A percentile compares a stretch with the other conserved stretches of the same genome.
Conservation (phyloP, 345 rosid genomes). For the Populus euphratica region DNA sequence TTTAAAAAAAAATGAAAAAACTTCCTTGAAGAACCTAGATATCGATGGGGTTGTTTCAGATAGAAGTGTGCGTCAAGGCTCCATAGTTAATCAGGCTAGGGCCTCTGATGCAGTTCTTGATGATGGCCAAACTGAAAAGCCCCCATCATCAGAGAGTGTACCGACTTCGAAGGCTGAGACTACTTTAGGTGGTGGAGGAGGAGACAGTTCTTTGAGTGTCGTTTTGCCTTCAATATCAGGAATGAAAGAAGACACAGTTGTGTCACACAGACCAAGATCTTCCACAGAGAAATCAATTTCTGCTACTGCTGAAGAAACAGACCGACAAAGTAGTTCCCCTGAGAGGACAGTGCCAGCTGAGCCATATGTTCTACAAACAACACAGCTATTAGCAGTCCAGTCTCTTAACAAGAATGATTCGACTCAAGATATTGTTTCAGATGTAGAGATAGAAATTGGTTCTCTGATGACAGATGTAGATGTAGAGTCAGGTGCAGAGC, state of each 20-base stretch:
- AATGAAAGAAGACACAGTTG: conserved; percentile 8
- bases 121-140: conserved; percentile 15
- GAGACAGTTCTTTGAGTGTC: conserved; percentile 22
- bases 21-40: conserved; percentile 26
- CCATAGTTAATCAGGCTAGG: conserved; percentile 22
- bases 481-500: conserved; percentile 21
- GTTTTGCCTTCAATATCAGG: conserved; percentile 24
- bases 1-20: conserved; percentile 35
- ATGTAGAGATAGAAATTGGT: conserved; percentile 19
- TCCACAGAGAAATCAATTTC: conserved; percentile 18
- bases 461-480: conserved; percentile 15
- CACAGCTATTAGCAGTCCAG: conserved; percentile 17
- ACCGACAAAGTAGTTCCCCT: conserved; percentile 11
- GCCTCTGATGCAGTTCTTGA: conserved; percentile 17
- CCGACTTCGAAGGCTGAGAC: conserved; percentile 24
- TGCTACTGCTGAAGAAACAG: conserved; percentile 14
- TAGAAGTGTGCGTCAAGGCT: conserved; percentile 27
- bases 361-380: conserved; percentile 10
- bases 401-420: conserved; percentile 15
- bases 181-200: conserved; percentile 23
- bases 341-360: conserved; percentile 15
- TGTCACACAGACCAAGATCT: conserved; percentile 7
- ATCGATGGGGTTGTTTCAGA: conserved; percentile 31
- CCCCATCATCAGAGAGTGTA: conserved; percentile 25
- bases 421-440: conserved; percentile 15